These are phyloP conservation scores for Penicillium pulvis DNA, from an alignment of 495 filamentous ascomycete genomes.

Conservation along the genomic window DNA sequence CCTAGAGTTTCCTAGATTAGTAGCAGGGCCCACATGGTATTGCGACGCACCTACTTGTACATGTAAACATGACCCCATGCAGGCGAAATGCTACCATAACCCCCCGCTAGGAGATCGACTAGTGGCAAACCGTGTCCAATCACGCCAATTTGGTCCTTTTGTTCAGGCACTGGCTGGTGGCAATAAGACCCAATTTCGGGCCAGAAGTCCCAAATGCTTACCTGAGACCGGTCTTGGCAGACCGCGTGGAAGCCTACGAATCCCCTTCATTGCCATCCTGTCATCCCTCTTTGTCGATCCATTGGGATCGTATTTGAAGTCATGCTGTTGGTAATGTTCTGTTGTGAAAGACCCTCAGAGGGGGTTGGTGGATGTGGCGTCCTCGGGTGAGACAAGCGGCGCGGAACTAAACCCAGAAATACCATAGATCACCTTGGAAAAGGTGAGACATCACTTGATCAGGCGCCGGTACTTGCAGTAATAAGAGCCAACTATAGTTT, in stretches of 20 bases:
- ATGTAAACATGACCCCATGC: too few species aligned
- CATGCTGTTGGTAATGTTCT: not conserved
- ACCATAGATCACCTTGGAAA: conserved; percentile 2
- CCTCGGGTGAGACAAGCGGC: conserved; percentile 12
- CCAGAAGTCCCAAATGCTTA: not conserved
- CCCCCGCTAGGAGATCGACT: not conserved
- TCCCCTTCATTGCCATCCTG: conserved; percentile 4
- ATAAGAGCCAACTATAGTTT: not conserved
- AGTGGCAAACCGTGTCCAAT: not conserved
- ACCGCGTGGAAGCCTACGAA: conserved; percentile 29
- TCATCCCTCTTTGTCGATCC: not conserved
- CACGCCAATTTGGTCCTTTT: not conserved
- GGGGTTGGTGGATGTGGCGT: conserved; percentile 8
- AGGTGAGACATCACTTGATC: conserved; percentile 17
- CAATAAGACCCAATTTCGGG: not conserved
- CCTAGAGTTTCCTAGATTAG: not conserved
- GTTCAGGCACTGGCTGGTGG: not conserved
- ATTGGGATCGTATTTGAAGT: not conserved
- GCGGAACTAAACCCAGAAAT: conserved; percentile 3
- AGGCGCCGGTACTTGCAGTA: not conserved
- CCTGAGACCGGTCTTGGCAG: conserved; percentile 12
- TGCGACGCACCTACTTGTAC: not conserved
- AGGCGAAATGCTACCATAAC: too few species aligned
- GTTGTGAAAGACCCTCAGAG: not conserved
- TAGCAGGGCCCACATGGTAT: not conserved